Percentiles rank a stretch among this genome's conserved stretches.
Evolutionary conservation across 352 stramenopile species (phyloP).

Genomic region (Pythium utonaiense): DNA sequence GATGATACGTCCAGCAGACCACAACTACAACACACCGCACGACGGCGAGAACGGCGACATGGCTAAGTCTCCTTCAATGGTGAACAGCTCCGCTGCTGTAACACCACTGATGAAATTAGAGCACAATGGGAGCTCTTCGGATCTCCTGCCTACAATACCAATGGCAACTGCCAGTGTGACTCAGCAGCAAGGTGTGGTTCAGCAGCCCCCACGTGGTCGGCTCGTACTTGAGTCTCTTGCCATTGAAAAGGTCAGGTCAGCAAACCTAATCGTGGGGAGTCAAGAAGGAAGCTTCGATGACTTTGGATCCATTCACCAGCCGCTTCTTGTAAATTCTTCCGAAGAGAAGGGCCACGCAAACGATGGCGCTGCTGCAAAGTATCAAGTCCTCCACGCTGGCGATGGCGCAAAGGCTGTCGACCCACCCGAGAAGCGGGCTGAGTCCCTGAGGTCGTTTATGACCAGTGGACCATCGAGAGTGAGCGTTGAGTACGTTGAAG

Average conservation of each 20-base stretch:
- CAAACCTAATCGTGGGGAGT: not conserved
- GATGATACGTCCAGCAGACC: too few relatives aligned
- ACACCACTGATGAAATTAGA: too few relatives aligned
- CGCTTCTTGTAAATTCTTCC: not conserved
- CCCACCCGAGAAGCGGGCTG: too few relatives aligned
- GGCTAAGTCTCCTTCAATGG: not conserved
- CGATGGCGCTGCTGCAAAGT: not conserved
- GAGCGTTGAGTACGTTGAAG: constrained; percentile 10
- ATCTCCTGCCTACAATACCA: too few relatives aligned
- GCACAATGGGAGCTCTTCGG: too few relatives aligned
- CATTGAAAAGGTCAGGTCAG: not conserved
- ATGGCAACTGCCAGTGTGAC: too few relatives aligned
- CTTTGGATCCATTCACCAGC: not conserved
- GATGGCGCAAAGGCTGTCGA: too few relatives aligned
- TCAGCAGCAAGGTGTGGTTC: too few relatives aligned
- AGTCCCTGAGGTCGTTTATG: not conserved
- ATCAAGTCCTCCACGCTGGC: not conserved
- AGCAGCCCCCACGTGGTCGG: not conserved
- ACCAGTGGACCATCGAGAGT: not conserved
- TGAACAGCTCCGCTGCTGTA: too few relatives aligned
- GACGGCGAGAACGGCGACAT: not conserved
- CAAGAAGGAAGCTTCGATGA: too few relatives aligned
- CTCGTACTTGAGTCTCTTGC: not conserved
- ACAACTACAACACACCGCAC: too few relatives aligned
- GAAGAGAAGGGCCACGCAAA: not conserved